Conservation (phyloP, 73 alveolate species). For the Uronychia binucleata region DNA sequence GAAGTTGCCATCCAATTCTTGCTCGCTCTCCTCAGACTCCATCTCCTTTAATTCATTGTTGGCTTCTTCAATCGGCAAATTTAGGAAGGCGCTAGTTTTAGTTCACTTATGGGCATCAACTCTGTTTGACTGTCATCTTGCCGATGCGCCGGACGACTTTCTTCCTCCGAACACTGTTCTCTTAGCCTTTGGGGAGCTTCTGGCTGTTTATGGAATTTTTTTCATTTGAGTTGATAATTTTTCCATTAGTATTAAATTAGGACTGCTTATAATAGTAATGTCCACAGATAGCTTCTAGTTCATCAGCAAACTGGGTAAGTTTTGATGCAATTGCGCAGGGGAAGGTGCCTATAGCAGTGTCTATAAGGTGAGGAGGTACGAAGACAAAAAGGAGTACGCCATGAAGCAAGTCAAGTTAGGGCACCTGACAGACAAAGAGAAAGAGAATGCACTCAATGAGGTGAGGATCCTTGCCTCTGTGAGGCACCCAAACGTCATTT, state of each 20-base stretch:
- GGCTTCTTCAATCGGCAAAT: neutral
- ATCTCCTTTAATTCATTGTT: too few species aligned
- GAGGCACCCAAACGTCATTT: constrained; percentile 63
- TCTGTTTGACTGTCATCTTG: too few species aligned
- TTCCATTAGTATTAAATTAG: too few species aligned
- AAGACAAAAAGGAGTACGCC: constrained; percentile 65
- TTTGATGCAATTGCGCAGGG: neutral
- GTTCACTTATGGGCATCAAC: too few species aligned
- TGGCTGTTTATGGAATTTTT: too few species aligned
- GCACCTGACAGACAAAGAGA: constrained; percentile 60
- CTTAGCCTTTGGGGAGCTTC: too few species aligned
- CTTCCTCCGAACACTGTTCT: too few species aligned
- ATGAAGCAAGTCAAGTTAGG: constrained; percentile 59
- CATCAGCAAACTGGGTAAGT: neutral
- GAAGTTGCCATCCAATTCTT: neutral
- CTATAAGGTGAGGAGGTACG: constrained; percentile 63
- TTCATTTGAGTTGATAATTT: neutral
- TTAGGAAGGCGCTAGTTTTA: too few species aligned
- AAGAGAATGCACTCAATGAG: constrained; percentile 77
- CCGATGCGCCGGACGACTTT: too few species aligned
- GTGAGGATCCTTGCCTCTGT: constrained; percentile 73
- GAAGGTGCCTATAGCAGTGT: constrained; percentile 26
- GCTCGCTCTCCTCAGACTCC: neutral
- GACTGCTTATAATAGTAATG: neutral
- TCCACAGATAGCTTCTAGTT: neutral